Percentiles rank a stretch among this genome's conserved stretches.
phyloP scores from a whole-genome alignment of 2,329 filamentous ascomycete genomes.

The Diatrype stigma region DNA sequence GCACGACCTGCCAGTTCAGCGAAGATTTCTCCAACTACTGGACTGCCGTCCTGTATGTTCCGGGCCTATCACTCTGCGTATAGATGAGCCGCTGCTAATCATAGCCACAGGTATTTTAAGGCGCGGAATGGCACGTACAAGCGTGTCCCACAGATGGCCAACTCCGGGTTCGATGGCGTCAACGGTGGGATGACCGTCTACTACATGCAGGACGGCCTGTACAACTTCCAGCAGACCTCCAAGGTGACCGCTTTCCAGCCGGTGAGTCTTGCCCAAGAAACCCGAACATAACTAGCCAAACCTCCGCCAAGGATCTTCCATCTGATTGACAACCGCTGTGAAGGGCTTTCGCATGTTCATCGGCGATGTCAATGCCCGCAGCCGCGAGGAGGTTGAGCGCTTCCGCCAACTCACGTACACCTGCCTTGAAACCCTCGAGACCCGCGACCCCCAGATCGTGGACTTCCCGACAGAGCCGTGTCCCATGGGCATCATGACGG shows the following conservation, averaged over 20 bases:
- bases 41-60: constrained; percentile 19
- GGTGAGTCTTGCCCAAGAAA: constrained; percentile 7
- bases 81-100: not conserved
- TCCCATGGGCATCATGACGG: constrained; percentile 29
- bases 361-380: constrained; percentile 33
- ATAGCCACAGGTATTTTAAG: constrained; percentile 9
- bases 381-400: constrained; percentile 23
- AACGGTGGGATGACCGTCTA: constrained; percentile 28
- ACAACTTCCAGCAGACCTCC: constrained; percentile 14
- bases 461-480: constrained; percentile 29
- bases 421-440: constrained; percentile 30
- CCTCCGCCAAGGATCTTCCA: too few relatives aligned
- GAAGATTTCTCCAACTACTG: constrained; percentile 27
- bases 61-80: not conserved
- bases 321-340: not conserved
- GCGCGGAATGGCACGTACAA: constrained; percentile 26
- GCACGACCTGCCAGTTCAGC: constrained; percentile 24
- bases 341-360: constrained; percentile 44
- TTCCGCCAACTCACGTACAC: constrained; percentile 38
- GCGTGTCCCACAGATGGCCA: constrained; percentile 23
- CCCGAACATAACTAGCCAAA: too few relatives aligned
- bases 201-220: constrained; percentile 22
- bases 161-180: constrained; percentile 19
- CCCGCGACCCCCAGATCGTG: constrained; percentile 28
- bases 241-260: constrained; percentile 40